A percentile compares a stretch with the other conserved stretches of the same genome.
phyloP scores from a whole-genome alignment of 768 basidiomycete genomes.

The Psilocybe azurescens region DNA sequence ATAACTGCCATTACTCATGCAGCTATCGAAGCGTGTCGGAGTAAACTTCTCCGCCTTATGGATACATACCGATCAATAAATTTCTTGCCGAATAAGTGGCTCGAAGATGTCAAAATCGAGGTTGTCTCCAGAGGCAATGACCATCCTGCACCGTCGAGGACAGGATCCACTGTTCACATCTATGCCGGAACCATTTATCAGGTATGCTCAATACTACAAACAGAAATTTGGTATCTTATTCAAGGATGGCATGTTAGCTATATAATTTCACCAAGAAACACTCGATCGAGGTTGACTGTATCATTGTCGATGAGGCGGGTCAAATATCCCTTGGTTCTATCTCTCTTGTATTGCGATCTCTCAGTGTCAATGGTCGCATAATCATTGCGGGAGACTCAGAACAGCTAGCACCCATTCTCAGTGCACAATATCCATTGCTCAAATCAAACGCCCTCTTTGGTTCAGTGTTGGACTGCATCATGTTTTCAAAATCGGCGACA shows the following conservation, averaged over 20 bases:
- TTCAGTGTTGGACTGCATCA: conserved; percentile 52
- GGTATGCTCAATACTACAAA: conserved; percentile 28
- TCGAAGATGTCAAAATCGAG: conserved; percentile 46
- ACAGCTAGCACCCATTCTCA: conserved; percentile 55
- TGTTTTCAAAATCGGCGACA: conserved; percentile 31
- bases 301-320: conserved; percentile 57
- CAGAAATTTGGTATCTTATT: not conserved
- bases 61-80: conserved; percentile 41
- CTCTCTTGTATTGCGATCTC: conserved; percentile 49
- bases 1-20: conserved; percentile 59
- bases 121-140: conserved; percentile 45
- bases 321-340: conserved; percentile 53
- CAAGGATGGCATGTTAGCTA: conserved; percentile 32
- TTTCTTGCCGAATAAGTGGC: conserved; percentile 43
- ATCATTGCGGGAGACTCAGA: conserved; percentile 58
- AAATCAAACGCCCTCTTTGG: conserved; percentile 47
- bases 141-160: conserved; percentile 40
- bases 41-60: conserved; percentile 44
- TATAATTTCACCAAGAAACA: conserved; percentile 51
- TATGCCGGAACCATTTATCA: conserved; percentile 57
- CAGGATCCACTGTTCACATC: conserved; percentile 34
- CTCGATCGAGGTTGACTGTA: conserved; percentile 44
- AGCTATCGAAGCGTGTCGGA: conserved; percentile 53
- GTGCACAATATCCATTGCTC: conserved; percentile 48
- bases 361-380: conserved; percentile 42